A percentile compares a stretch with the other conserved stretches of the same genome.
These are phyloP conservation scores for Solanum microdontum DNA, from an alignment of 257 asterid genomes.

Conservation along the genomic window DNA sequence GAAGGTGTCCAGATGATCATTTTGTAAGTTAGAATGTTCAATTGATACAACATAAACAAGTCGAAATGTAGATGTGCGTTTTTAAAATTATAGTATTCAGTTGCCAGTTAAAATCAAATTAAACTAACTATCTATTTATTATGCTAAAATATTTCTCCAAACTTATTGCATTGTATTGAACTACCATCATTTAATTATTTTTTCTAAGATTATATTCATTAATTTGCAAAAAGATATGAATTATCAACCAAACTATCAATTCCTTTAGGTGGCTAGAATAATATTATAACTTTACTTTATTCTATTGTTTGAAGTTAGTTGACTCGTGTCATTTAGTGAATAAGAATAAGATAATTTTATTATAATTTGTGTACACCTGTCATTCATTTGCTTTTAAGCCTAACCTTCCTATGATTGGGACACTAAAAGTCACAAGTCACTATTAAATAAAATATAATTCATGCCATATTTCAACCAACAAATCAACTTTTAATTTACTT, in stretches of 20 bases:
- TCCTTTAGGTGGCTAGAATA: background rate
- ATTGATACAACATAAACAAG: no score
- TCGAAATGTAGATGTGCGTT: background rate
- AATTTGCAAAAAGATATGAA: background rate
- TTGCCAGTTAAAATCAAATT: accelerated
- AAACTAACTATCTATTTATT: no score
- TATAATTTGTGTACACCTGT: background rate
- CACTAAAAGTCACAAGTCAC: conserved; percentile 2
- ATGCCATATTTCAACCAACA: conserved; percentile 1
- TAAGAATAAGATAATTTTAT: background rate
- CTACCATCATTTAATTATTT: background rate
- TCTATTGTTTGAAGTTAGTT: background rate
- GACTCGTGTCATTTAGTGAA: conserved; percentile 1
- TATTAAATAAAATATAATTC: background rate
- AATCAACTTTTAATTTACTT: background rate
- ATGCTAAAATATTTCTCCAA: background rate
- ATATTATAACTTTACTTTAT: background rate
- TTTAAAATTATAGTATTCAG: background rate
- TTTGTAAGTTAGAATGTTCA: no score
- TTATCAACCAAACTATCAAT: background rate
- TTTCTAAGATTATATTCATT: background rate
- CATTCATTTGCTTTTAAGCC: conserved; percentile 4
- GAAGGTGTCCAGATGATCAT: no score
- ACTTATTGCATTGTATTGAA: background rate
- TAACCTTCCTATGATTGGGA: conserved; percentile 1